Percentiles rank a stretch among this genome's conserved stretches.
phyloP scores from a whole-genome alignment of 257 asterid genomes.

The Solanum bulbocastanum region DNA sequence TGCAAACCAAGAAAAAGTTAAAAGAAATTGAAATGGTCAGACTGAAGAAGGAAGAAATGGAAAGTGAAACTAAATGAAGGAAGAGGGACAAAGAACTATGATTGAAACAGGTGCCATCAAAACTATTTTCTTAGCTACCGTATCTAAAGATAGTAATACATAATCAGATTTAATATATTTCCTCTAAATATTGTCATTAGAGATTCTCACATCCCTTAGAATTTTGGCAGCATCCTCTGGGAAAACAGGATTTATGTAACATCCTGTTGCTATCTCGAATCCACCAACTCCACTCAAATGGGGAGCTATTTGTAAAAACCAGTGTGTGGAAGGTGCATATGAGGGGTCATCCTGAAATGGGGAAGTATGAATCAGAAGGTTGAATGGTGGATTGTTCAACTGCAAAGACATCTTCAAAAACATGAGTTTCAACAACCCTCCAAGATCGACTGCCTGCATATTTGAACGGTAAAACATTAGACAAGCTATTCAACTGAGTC shows the following conservation, averaged over 20 bases:
- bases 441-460: constrained; percentile 76
- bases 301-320: constrained; percentile 89
- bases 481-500: not conserved
- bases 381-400: constrained; percentile 80
- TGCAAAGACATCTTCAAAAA: constrained; percentile 63
- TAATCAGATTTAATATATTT: not conserved
- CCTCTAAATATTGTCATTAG: not conserved
- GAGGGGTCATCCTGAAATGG: constrained; percentile 43
- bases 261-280: constrained; percentile 77
- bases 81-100: not conserved
- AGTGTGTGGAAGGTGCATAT: constrained; percentile 43
- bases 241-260: constrained; percentile 82
- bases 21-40: not conserved
- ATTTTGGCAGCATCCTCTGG: constrained; percentile 94
- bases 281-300: constrained; percentile 67
- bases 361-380: constrained; percentile 64
- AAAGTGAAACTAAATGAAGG: not conserved
- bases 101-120: not conserved
- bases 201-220: constrained; percentile 37
- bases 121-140: not conserved
- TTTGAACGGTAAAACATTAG: not conserved
- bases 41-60: not conserved
- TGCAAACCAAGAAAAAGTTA: not conserved
- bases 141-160: not conserved
- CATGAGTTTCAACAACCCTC: constrained; percentile 64